These are phyloP conservation scores for Lanmaoa pseudosensibilis DNA, from an alignment of 768 basidiomycete genomes.

Conservation along the genomic window DNA sequence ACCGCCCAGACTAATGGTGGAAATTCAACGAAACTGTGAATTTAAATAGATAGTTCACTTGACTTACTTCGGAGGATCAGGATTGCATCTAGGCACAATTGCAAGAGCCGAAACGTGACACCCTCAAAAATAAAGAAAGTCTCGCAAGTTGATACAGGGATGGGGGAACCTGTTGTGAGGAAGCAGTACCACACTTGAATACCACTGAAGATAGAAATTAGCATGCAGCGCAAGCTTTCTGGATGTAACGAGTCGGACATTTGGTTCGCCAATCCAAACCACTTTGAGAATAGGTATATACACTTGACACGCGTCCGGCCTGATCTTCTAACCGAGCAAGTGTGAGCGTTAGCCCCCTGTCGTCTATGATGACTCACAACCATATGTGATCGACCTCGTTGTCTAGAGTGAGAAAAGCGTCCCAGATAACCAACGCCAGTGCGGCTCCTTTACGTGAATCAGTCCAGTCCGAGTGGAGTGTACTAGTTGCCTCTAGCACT, in stretches of 20 bases:
- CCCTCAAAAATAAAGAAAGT: not conserved
- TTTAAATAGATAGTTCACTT: not conserved
- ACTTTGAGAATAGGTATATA: conserved; percentile 23
- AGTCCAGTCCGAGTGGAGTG: not conserved
- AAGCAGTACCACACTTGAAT: not conserved
- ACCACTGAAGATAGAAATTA: conserved; percentile 7
- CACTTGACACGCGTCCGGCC: conserved; percentile 14
- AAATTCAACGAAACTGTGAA: not conserved
- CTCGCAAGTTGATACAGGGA: conserved; percentile 3
- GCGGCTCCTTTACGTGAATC: conserved; percentile 11
- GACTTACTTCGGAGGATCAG: conserved; percentile 23
- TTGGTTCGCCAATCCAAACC: conserved; percentile 23
- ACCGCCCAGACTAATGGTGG: conserved; percentile 14
- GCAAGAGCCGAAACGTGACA: conserved; percentile 9
- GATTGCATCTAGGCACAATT: conserved; percentile 15
- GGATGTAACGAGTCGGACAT: conserved; percentile 2
- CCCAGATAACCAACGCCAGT: conserved; percentile 12
- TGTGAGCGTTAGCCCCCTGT: not conserved
- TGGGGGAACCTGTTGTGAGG: not conserved
- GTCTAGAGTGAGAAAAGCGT: conserved; percentile 17
- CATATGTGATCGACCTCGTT: conserved; percentile 21
- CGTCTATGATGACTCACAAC: conserved; percentile 17
- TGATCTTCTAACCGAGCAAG: conserved; percentile 2
- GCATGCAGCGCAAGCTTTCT: not conserved
- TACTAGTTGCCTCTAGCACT: too few relatives aligned